Base-by-base conservation (phyloP, 768 basidiomycete genomes). In the Dictyophora rubrovolvata region DNA sequence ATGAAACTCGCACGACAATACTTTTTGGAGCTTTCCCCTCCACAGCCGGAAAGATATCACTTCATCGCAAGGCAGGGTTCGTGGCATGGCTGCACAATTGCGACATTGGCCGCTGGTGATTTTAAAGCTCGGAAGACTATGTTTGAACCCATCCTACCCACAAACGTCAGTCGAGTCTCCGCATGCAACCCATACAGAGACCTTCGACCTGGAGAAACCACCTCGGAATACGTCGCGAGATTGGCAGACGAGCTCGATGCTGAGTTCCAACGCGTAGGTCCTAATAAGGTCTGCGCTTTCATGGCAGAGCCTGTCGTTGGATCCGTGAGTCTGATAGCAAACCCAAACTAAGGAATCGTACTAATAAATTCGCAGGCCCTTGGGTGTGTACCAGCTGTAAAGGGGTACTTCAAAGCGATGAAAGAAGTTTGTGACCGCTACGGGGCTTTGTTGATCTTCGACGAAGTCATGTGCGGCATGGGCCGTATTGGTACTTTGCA, bases 391-490 rank as follows among this genome's bases (percentile, higher is more conserved):
- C 28, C 28, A 28, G 47, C 62, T 21, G 64, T 68, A 0, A 63
- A 63, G 14, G 69, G 69, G 4, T 70, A 69, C 55, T 62, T 69
- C 46, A 46, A 53, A 21, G 61, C 49, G 9, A 62, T 56, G 20
- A 50, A 16, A 18, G 16, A 46, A 17, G 22, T 56, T 6, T 72
- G 71, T 53, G 61, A 70, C 14, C 61, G 63, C 34, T 63, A 72
- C 42, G 70, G 69, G 1, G 69, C 64, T 0, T 64, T 72, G 10
- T 62, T 71, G 23, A 65, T 69, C 9, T 55, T 68, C 9, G 71
- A 72, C 55, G 71, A 72, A 51, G 68, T 71, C 34, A 71, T 72
- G 70, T 68, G 66, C 47, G 70, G 68, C 4, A 64, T 69, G 60
- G 67, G 70, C 50, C 63, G 69, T 14, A 68, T 67, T 53, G 69